These are phyloP conservation scores for Starmerella riodocensis DNA, from an alignment of 805 yeast species.

Conservation along the genomic window DNA sequence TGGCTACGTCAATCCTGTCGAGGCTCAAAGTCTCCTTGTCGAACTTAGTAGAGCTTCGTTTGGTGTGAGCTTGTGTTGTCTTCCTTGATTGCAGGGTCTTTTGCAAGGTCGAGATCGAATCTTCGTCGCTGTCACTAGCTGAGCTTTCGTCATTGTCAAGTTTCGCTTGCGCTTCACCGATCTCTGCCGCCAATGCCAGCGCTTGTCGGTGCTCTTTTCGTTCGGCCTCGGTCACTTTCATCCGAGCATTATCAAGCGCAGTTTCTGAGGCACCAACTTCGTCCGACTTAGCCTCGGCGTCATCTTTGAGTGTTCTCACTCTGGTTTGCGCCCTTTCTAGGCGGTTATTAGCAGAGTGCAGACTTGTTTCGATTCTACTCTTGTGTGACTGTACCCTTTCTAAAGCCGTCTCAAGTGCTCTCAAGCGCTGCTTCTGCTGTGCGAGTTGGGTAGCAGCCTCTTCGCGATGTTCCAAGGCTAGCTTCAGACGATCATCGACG, in stretches of 20 bases:
- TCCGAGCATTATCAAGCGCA: conserved; percentile 9
- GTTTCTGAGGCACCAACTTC: conserved; percentile 33
- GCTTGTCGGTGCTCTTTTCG: conserved; percentile 6
- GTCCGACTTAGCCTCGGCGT: conserved; percentile 51
- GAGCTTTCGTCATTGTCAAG: not conserved
- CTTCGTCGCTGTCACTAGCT: not conserved
- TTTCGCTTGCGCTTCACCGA: not conserved
- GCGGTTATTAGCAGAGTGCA: conserved; percentile 14
- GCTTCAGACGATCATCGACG: conserved; percentile 45
- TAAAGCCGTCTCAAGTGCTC: conserved; percentile 14
- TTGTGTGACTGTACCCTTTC: conserved; percentile 10
- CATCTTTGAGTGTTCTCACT: conserved; percentile 51
- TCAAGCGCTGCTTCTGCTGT: conserved; percentile 15
- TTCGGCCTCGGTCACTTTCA: conserved; percentile 13
- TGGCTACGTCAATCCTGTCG: conserved; percentile 8
- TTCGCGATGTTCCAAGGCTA: conserved; percentile 47
- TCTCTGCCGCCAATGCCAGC: conserved; percentile 10
- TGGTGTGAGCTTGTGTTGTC: not conserved
- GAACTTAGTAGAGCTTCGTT: not conserved
- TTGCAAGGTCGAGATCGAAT: not conserved
- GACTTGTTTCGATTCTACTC: conserved; percentile 18
- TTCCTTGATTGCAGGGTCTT: not conserved
- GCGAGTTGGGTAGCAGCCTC: conserved; percentile 40
- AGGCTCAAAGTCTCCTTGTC: conserved; percentile 8
- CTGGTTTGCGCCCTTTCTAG: conserved; percentile 35